Base-by-base conservation (phyloP, 1,284 basidiomycete species). In the Pseudozyma sp. region DNA sequence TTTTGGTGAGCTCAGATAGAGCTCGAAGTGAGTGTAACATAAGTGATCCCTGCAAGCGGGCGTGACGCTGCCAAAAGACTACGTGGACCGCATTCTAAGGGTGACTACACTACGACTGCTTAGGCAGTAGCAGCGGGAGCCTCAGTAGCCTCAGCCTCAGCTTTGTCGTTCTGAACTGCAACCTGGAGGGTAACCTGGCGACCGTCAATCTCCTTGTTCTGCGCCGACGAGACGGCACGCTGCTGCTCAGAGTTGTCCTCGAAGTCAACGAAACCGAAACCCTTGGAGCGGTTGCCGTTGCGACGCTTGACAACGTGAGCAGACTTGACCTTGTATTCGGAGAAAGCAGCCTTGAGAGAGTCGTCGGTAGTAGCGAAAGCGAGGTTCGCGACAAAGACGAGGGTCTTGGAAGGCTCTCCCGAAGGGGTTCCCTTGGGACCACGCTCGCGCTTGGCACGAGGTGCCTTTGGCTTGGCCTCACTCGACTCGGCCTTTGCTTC, bases 371-470 rank as follows among this genome's bases (percentile, higher is more conserved):
- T 75, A 52, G 69, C 62, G 48, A 80, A 82, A 18, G 79, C 61
- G 35, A 83, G 72, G 64, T 81, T 81, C 71, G 80, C 73, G 19
- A 81, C 81, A 65, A 83, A 83, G 47, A 83, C 63, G 50, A 81
- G 74, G 21, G 81, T 83, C 71, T 76, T 66, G 56, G 76, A 79
- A 19, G 80, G 79, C 53, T 79, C 78, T 38, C 81, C 81, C 35
- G 52, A 45, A 7, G 81, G 79, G 5, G 63, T 56, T 21, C 62
- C 71, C 70, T 78, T 78, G 40, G 70, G 25, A 31, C 25, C 25
- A 31, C 25, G 64, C 38, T 60, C 19, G 25, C 77, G 77, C 57
- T 71, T 70, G 36, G 70, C 50, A 38, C 58, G 58, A 36, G 76
- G 67, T 13, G 59, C 62, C 45, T 70, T 70, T 40, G 70, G 39